Evolutionary conservation across 2,329 filamentous ascomycete genomes (phyloP).

Genomic region (Curvularia hawaiiensis): DNA sequence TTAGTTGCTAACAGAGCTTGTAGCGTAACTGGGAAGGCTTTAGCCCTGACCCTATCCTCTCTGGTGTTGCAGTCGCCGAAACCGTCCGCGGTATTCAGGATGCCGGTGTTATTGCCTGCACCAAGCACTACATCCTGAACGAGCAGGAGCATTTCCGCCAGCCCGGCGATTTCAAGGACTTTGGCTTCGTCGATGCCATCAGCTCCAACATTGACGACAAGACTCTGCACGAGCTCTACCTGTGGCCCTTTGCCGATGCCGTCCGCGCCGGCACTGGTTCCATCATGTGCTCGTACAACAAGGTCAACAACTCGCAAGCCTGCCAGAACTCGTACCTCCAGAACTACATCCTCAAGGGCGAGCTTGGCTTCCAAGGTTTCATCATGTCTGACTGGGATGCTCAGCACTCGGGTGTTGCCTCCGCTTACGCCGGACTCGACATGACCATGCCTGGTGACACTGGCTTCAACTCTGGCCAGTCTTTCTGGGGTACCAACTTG

Average conservation of each 20-base stretch:
- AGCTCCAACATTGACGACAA: conserved; percentile 68
- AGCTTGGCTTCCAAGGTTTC: conserved; percentile 72
- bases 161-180: conserved; percentile 60
- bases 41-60: conserved; percentile 75
- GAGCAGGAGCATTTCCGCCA: conserved; percentile 73
- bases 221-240: conserved; percentile 67
- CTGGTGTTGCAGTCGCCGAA: conserved; percentile 72
- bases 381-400: conserved; percentile 76
- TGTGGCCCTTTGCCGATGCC: conserved; percentile 63
- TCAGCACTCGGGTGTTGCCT: conserved; percentile 70
- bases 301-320: conserved; percentile 78
- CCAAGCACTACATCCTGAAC: conserved; percentile 63
- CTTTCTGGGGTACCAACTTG: conserved; percentile 85
- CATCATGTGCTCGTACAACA: conserved; percentile 70
- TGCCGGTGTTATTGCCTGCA: conserved; percentile 78
- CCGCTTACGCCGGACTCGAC: conserved; percentile 75
- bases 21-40: conserved; percentile 52
- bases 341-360: conserved; percentile 77
- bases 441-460: conserved; percentile 88
- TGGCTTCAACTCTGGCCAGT: conserved; percentile 71
- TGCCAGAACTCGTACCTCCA: conserved; percentile 80
- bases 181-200: conserved; percentile 65
- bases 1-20: conserved; percentile 4
- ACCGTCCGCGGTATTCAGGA: conserved; percentile 82
- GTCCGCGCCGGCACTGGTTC: conserved; percentile 56